Conservation (phyloP, 768 basidiomycete genomes). For the Sporobolomyces pararoseus region DNA sequence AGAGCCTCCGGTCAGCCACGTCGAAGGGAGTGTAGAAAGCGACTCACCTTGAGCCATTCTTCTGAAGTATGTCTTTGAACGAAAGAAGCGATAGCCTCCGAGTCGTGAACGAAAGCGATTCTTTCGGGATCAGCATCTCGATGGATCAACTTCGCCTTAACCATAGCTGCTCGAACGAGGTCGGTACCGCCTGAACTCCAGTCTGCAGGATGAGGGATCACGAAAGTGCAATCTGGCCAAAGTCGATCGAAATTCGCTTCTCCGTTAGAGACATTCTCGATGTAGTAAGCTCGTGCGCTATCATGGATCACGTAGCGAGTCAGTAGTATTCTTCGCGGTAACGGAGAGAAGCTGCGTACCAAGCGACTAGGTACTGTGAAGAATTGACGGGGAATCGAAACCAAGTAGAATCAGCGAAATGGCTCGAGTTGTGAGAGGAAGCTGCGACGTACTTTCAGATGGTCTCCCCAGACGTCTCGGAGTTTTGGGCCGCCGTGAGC, state of each 20-base stretch:
- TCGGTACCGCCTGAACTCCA: neutral
- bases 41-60: conserved; percentile 21
- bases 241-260: conserved; percentile 23
- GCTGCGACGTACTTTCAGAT: neutral
- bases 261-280: conserved; percentile 8
- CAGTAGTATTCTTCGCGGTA: too few species aligned
- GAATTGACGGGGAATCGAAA: neutral
- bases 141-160: conserved; percentile 9
- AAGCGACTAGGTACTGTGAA: conserved; percentile 14
- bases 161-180: conserved; percentile 7
- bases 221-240: conserved; percentile 9
- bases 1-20: neutral
- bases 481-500: conserved; percentile 17
- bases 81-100: conserved; percentile 7
- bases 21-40: neutral
- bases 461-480: conserved; percentile 16
- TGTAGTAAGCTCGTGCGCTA: conserved; percentile 31
- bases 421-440: too few species aligned
- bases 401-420: too few species aligned
- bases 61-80: neutral
- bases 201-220: conserved; percentile 22
- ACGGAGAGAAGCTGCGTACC: conserved; percentile 1
- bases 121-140: neutral
- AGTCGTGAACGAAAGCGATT: conserved; percentile 32
- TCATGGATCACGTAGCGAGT: neutral